Conservation (phyloP, 495 filamentous ascomycete species). For the Lasiosphaeria ovina region DNA sequence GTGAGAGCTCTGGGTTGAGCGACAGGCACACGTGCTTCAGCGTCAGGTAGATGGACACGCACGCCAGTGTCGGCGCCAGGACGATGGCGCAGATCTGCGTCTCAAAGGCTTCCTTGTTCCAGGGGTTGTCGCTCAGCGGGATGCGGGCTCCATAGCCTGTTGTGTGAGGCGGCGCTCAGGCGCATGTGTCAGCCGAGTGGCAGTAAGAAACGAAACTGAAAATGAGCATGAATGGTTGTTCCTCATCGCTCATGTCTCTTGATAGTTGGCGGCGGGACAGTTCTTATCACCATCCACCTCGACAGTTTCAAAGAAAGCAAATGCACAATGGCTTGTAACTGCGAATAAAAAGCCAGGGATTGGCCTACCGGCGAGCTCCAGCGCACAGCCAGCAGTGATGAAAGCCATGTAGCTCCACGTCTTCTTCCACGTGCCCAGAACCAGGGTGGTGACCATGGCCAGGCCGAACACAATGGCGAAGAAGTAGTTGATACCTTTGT, state of each 20-base stretch:
- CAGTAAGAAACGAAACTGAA: too few relatives aligned
- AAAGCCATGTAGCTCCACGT: slow-evolving; percentile 62
- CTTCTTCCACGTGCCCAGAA: slow-evolving; percentile 53
- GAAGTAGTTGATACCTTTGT: slow-evolving; percentile 60
- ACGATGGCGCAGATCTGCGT: slow-evolving; percentile 68
- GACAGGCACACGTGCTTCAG: slow-evolving; percentile 62
- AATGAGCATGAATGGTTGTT: too few relatives aligned
- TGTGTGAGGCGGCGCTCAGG: neutral
- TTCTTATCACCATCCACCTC: too few relatives aligned
- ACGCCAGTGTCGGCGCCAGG: slow-evolving; percentile 63
- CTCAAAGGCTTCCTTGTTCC: slow-evolving; percentile 57
- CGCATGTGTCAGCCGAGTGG: neutral
- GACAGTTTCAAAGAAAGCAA: too few relatives aligned
- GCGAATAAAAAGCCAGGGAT: neutral
- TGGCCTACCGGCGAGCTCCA: slow-evolving; percentile 37
- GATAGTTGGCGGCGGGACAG: too few relatives aligned
- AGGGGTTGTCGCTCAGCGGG: slow-evolving; percentile 59
- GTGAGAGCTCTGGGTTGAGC: slow-evolving; percentile 54
- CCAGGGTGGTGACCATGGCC: slow-evolving; percentile 45
- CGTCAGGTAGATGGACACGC: slow-evolving; percentile 65
- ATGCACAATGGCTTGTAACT: too few relatives aligned
- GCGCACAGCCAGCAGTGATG: slow-evolving; percentile 45
- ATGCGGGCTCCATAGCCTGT: slow-evolving; percentile 61
- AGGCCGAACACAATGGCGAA: slow-evolving; percentile 57
- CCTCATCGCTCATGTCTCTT: too few relatives aligned